phyloP scores from a whole-genome alignment of 371 early-diverging fungal genomes.

The Rhizopus microsporus region DNA sequence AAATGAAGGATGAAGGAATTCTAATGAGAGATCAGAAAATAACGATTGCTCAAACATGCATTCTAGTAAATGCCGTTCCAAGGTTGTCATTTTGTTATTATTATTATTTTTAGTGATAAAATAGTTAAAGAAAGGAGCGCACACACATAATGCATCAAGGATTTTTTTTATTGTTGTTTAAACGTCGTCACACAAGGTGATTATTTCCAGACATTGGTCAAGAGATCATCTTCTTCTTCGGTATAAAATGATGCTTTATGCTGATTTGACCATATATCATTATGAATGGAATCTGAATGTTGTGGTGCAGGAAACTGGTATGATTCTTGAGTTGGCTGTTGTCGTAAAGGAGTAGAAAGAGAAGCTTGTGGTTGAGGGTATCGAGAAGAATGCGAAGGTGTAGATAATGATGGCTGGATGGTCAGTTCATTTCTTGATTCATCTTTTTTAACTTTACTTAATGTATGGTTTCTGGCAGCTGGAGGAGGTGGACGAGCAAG shows the following conservation, averaged over 20 bases:
- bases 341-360: constrained; percentile 9
- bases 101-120: constrained; percentile 20
- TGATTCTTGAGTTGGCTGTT: not conserved
- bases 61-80: constrained; percentile 34
- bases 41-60: constrained; percentile 41
- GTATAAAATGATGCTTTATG: not conserved
- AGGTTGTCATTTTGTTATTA: constrained; percentile 65
- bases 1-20: constrained; percentile 40
- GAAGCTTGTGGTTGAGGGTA: constrained; percentile 20
- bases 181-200: not conserved
- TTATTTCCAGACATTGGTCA: constrained; percentile 4
- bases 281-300: not conserved
- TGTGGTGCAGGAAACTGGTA: not conserved
- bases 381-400: constrained; percentile 8
- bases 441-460: not conserved
- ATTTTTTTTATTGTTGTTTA: constrained; percentile 71
- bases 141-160: not conserved
- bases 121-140: constrained; percentile 34
- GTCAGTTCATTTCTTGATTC: not conserved
- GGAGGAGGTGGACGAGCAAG: not conserved
- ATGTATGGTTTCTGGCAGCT: not conserved
- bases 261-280: not conserved
- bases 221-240: not conserved
- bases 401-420: constrained; percentile 11
- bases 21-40: constrained; percentile 42